Base-by-base conservation (phyloP, 202 grass and related monocot species). In the Panicum virgatum region DNA sequence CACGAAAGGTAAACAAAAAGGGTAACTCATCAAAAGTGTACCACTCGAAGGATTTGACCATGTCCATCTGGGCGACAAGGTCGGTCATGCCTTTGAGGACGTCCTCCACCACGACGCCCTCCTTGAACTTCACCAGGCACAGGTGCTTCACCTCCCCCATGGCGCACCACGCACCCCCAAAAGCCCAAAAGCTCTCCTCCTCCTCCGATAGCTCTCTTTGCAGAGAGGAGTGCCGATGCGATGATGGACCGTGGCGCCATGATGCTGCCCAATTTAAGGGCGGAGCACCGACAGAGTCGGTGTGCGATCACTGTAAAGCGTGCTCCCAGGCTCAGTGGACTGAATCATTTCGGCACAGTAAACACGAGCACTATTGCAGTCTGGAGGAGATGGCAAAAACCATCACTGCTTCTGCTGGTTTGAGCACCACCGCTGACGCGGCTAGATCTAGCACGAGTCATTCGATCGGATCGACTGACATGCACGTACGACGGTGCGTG, bases 11-110 rank as follows among this genome's bases (percentile, higher is more conserved):
- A 22, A 65, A 60, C 45, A 3, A 4, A 29, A 78, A 70, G 62
- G 66, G 70, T 10, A 14, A 50, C 15, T 48, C 43, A 6, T 69
- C 11, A 36, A 47, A 46, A n/a, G 4, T 18, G 13, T 92, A 96
- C 93, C 93, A 97, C 77, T 92, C 93, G 19, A 93, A 93, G 15
- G 86, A 93, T 65, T 91, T 91, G 44, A 96, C 80, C 34, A 61
- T 88, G 68, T 83, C 83, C 42, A 96, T 84, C 60, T 80, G 64
- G 7, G 90, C 72, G 9, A 81, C 83, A 2, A 96, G 88, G 73
- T 83, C 78, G 26, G 81, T 44, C 68, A 96, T 86, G 53, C 78
- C 83, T 69, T 85, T 76, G 27, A 97, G 63, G 6, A 89, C 69
- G 45, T 86, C 72, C 1, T 89, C 86, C 87, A 93, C 90, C 58